Conservation (phyloP, 164 flowering plant genomes). For the Stephania yunnanensis region DNA sequence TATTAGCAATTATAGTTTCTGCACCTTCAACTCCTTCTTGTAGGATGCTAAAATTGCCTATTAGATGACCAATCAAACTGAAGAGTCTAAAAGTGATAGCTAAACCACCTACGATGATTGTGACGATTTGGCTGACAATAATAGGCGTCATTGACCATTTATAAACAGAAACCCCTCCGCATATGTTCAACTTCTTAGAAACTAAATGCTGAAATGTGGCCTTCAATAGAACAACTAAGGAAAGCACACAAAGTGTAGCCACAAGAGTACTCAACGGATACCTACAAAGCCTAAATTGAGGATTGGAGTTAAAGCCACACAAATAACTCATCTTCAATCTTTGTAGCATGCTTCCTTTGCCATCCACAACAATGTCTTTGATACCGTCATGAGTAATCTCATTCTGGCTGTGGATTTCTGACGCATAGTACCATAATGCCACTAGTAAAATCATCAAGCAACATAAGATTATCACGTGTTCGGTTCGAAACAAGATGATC, state of each 20-base stretch:
- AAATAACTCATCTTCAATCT: not conserved
- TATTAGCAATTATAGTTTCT: not conserved
- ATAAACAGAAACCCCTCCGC: not conserved
- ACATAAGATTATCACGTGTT: conserved; percentile 7
- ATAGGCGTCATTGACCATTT: not conserved
- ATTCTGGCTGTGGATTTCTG: not conserved
- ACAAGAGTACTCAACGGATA: not conserved
- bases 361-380: not conserved
- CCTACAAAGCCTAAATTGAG: not conserved
- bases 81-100: not conserved
- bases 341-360: not conserved
- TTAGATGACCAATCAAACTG: not conserved
- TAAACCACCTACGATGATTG: not conserved
- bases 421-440: not conserved
- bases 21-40: too few relatives aligned
- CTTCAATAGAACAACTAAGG: not conserved
- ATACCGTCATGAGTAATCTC: not conserved
- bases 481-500: conserved; percentile 1
- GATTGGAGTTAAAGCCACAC: not conserved
- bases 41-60: too few relatives aligned
- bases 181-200: not conserved
- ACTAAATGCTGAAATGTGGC: not conserved
- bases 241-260: not conserved
- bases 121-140: not conserved
- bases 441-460: conserved; percentile 9